Base-by-base conservation (phyloP, 768 basidiomycete genomes). In the Panaeolus papilionaceus region DNA sequence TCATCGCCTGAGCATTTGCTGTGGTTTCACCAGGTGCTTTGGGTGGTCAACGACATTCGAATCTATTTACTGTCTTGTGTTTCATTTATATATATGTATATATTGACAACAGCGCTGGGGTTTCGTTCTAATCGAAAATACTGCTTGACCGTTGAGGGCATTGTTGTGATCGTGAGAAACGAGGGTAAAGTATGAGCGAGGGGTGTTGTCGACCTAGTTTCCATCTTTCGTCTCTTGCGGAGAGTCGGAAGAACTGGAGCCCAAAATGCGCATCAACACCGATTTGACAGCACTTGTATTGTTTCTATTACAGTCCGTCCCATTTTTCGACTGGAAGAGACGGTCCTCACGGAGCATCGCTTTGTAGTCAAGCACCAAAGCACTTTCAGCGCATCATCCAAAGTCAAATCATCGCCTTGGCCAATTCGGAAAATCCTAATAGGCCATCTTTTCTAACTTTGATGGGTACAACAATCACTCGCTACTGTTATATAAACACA, bases 371-470 rank as follows among this genome's bases (percentile, higher is more conserved):
- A 58, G 54, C 54, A 58, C 12, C 20, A 49, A 49, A 10, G 14
- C 2, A 40, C 11, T 11, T 40, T 40, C 33, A 33, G 39, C 39
- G 12, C 45, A 45, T 20, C 23, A 16, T 16, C 10, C 16, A 9
- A 58, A 37, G 54, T 45, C 26, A 26, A 9, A 33, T 45, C 64
- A 61, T 49, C 16, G 47, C 68, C 45, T 44, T 66, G 10, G 61
- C 45, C 38, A 38, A 26, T 45, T 63, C 14, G 62, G 54, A 58
- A 58, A 33, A 58, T 58, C 54, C 28, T 58, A 20, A 58, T 58
- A 58, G 49, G 9, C 2, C 9, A 49, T 49, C 47, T 49, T 23
- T 49, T 58, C 54, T 58, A 28, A 23, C 33, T 14, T 58, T 58
- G 54, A 58, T 58, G 54, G 54, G 12, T 23, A 14, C 28, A 6